These are phyloP conservation scores for Hygrophorus pudorinus DNA, from an alignment of 768 basidiomycete species.

Conservation along the genomic window DNA sequence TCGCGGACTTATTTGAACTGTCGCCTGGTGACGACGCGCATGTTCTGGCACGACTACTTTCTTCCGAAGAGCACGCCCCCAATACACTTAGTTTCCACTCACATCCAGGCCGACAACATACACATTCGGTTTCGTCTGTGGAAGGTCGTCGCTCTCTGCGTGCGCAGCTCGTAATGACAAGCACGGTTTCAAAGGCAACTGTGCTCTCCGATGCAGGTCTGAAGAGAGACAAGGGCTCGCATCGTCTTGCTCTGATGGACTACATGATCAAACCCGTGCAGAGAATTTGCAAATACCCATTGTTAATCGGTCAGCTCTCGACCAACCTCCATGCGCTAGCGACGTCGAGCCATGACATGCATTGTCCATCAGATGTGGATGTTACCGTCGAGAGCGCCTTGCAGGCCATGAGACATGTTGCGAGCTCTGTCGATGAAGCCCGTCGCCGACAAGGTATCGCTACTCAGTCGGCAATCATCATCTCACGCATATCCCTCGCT, in stretches of 20 bases:
- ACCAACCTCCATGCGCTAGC: conserved; percentile 7
- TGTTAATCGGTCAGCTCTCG: conserved; percentile 70
- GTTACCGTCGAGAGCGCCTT: conserved; percentile 43
- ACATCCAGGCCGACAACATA: neutral
- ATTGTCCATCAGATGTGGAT: conserved; percentile 28
- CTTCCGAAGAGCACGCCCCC: neutral
- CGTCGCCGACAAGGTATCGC: conserved; percentile 54
- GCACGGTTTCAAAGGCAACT: neutral
- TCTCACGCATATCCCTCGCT: conserved; percentile 49
- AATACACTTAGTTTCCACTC: too few species aligned
- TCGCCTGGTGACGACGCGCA: conserved; percentile 4
- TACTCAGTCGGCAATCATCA: conserved; percentile 56
- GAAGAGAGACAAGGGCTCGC: neutral
- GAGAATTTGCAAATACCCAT: conserved; percentile 89
- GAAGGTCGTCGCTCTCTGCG: neutral
- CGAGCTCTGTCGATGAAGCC: conserved; percentile 74
- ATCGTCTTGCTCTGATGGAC: conserved; percentile 60
- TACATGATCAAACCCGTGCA: conserved; percentile 98
- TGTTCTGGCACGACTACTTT: too few species aligned
- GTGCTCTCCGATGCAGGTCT: neutral
- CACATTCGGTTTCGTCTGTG: neutral
- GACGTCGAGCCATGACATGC: conserved; percentile 1
- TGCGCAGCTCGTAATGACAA: neutral
- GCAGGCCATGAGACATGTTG: conserved; percentile 67
- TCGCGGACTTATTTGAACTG: conserved; percentile 27